Conservation (phyloP, 306 rosid genomes). For the Vigna mungo region DNA sequence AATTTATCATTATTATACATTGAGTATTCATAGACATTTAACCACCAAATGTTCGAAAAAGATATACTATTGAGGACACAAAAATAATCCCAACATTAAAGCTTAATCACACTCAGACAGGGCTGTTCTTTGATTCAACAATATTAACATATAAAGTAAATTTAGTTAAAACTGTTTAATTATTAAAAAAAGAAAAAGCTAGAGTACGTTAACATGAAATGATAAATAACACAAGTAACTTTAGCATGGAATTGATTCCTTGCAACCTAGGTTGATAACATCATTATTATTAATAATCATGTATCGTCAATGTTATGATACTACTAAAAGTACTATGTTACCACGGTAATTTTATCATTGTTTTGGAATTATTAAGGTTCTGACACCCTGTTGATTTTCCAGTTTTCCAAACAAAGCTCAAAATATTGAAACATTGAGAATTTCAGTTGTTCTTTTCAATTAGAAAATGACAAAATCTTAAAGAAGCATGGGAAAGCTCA, state of each 20-base stretch:
- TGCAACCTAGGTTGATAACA: constrained; percentile 38
- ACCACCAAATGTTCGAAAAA: too few relatives aligned
- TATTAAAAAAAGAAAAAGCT: background rate
- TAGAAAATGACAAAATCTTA: constrained; percentile 78
- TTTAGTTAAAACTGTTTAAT: background rate
- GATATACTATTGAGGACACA: background rate
- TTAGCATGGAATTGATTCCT: background rate
- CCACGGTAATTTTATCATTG: constrained; percentile 43
- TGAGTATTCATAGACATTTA: too few relatives aligned
- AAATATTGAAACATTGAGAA: constrained; percentile 46
- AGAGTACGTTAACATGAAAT: constrained; percentile 7
- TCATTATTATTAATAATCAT: constrained; percentile 37
- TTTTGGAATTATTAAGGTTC: constrained; percentile 47
- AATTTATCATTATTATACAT: too few relatives aligned
- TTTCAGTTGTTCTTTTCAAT: constrained; percentile 55
- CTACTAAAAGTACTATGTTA: constrained; percentile 20
- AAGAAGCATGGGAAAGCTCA: constrained; percentile 78
- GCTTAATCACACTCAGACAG: background rate
- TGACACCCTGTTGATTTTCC: constrained; percentile 42
- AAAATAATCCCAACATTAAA: background rate
- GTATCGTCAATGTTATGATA: background rate
- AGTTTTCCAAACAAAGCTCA: constrained; percentile 27
- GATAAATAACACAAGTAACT: background rate
- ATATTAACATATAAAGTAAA: background rate
- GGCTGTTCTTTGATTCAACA: background rate